Base-by-base conservation (phyloP, 139 green algal species). In the Asterochloris sp. region DNA sequence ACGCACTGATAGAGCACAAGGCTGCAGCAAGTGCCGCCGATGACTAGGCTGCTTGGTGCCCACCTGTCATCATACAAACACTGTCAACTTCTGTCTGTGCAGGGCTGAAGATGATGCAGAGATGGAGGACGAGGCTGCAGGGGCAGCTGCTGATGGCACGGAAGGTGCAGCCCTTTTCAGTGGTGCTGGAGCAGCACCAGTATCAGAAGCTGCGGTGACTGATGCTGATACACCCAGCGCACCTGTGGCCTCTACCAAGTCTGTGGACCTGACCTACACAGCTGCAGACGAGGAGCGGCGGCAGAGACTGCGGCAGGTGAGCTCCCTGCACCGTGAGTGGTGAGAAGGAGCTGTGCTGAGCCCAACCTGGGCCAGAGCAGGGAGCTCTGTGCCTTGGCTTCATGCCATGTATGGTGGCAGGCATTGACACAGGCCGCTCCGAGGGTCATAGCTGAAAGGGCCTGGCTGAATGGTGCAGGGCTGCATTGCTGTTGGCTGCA, bases 281-380 rank as follows among this genome's bases (percentile, higher is more conserved):
- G 80, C 28, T 14, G 76, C 64, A 13, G 86, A 91, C 28, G 87
- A 90, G 76, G 84, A 86, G 77, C 80, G 85, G 78, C 86, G 87
- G 68, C 82, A 81, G 80, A 84, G 81, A 15, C 84, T 92, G 69
- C 81, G 85, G 6, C 83, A 86, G 79, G 68, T 82, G 19, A 11
- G 61, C 13, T 17, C 10, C 10, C 13, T 78, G 78, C 24, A n/a
- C 71, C 29, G 54, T 61, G 67, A 10, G n/a, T 19, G 64, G 24
- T 79, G 12, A 67, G 14, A 66, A 28, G 6, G 9, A 61, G 23
- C 62, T 69, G 23, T 54, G 14, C 19, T 54, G 76, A 23, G 29
- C 16, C n/a, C 21, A 38, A 6, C 13, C 14, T 66, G 17, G 16
- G 74, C 38, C 28, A 62, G 29, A 47, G 12, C 10, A 28, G 38